Percentiles rank a stretch among this genome's conserved stretches.
These are phyloP conservation scores for Solanum rostratum DNA, from an alignment of 257 asterid genomes.

Conservation along the genomic window DNA sequence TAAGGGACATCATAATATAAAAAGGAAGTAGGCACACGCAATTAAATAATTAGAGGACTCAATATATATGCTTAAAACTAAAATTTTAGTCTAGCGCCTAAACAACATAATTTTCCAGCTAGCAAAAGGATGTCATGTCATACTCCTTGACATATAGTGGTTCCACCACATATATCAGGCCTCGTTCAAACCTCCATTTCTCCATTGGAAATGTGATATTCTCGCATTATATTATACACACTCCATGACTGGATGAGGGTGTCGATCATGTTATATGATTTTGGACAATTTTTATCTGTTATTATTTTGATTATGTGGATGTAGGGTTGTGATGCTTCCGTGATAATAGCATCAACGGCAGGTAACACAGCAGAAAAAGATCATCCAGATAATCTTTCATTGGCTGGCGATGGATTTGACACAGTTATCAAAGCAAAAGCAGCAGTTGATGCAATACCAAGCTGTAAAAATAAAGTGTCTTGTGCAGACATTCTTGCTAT, in stretches of 20 bases:
- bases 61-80: neutral
- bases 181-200: too few relatives aligned
- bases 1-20: neutral
- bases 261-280: neutral
- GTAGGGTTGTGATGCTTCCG: slow-evolving; percentile 85
- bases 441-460: slow-evolving; percentile 50
- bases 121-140: neutral
- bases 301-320: neutral
- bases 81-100: neutral
- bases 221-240: neutral
- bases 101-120: neutral
- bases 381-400: slow-evolving; percentile 62
- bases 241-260: neutral
- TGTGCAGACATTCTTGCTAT: slow-evolving; percentile 85
- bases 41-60: neutral
- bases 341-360: slow-evolving; percentile 44
- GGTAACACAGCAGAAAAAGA: slow-evolving; percentile 69
- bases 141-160: neutral
- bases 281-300: neutral
- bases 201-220: too few relatives aligned
- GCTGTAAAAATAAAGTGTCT: slow-evolving; percentile 59
- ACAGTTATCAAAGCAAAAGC: slow-evolving; percentile 71
- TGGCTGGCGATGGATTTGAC: slow-evolving; percentile 95
- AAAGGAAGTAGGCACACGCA: neutral
- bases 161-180: too few relatives aligned